phyloP scores from a whole-genome alignment of 371 early-diverging fungal species.

The Rhizopus arrhizus region DNA sequence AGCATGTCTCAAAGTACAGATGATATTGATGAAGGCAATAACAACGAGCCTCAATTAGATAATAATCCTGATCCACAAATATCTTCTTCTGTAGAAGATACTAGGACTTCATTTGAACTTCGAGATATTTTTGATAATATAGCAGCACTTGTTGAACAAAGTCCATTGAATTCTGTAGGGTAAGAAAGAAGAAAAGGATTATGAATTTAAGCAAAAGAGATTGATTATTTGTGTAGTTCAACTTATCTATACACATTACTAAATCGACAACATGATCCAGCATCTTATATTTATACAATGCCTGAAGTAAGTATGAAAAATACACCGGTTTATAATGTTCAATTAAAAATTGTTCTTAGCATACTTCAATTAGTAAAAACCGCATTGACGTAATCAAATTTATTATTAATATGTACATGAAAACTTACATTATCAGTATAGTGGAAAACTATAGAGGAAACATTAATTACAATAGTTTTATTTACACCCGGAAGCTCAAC shows the following conservation, averaged over 20 bases:
- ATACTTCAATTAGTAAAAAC: background rate
- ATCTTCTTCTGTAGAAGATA: too few relatives aligned
- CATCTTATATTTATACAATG: background rate
- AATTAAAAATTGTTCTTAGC: background rate
- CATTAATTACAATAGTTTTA: slow-evolving; percentile 30
- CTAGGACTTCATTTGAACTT: background rate
- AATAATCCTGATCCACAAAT: too few relatives aligned
- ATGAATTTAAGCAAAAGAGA: background rate
- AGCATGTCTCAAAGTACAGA: background rate
- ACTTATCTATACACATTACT: slow-evolving; percentile 13
- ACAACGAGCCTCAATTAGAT: too few relatives aligned
- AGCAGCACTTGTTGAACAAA: slow-evolving; percentile 8
- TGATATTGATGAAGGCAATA: too few relatives aligned
- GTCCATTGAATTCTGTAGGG: slow-evolving; percentile 30
- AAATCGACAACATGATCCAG: slow-evolving; percentile 22
- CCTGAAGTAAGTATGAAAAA: background rate
- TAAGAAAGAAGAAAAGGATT: slow-evolving; percentile 8
- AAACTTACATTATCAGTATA: background rate
- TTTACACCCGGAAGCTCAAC: slow-evolving; percentile 32
- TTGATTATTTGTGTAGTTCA: background rate
- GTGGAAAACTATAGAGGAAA: slow-evolving; percentile 1
- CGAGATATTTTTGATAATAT: background rate
- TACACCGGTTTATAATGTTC: background rate
- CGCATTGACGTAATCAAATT: background rate
- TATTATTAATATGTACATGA: too few relatives aligned